These are phyloP conservation scores for Scenedesmus sp. DNA, from an alignment of 163 green algal species.

Conservation along the genomic window DNA sequence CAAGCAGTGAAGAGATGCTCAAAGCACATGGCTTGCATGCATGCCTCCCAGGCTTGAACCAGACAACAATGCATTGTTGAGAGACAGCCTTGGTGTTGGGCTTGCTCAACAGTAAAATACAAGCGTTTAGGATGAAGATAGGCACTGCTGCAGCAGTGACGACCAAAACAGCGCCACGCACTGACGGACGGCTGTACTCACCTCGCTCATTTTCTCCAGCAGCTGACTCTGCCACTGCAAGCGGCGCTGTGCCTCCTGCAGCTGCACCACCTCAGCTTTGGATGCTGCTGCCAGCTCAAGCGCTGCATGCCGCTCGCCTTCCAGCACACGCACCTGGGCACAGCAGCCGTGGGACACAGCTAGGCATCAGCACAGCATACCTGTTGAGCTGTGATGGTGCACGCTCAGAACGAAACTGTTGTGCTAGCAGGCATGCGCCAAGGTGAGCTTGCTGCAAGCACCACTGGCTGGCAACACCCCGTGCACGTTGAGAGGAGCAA, in stretches of 20 bases:
- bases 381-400: neutral
- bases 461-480: neutral
- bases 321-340: constrained; percentile 59
- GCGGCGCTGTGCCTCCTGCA: constrained; percentile 64
- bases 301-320: constrained; percentile 64
- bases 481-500: too few species aligned
- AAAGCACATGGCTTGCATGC: too few species aligned
- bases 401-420: neutral
- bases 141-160: neutral
- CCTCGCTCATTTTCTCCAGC: constrained; percentile 74
- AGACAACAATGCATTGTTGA: too few species aligned
- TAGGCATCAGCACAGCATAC: neutral
- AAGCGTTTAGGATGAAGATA: too few species aligned
- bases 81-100: too few species aligned
- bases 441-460: neutral
- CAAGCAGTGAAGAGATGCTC: too few species aligned
- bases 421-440: neutral
- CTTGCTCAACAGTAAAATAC: too few species aligned
- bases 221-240: constrained; percentile 74
- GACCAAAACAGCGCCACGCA: neutral
- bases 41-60: too few species aligned
- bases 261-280: constrained; percentile 62
- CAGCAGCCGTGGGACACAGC: neutral
- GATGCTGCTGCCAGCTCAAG: constrained; percentile 64
- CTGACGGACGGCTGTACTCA: constrained; percentile 19